These are phyloP conservation scores for Colletotrichum australisinense DNA, from an alignment of 2,329 filamentous ascomycete species.

Conservation along the genomic window DNA sequence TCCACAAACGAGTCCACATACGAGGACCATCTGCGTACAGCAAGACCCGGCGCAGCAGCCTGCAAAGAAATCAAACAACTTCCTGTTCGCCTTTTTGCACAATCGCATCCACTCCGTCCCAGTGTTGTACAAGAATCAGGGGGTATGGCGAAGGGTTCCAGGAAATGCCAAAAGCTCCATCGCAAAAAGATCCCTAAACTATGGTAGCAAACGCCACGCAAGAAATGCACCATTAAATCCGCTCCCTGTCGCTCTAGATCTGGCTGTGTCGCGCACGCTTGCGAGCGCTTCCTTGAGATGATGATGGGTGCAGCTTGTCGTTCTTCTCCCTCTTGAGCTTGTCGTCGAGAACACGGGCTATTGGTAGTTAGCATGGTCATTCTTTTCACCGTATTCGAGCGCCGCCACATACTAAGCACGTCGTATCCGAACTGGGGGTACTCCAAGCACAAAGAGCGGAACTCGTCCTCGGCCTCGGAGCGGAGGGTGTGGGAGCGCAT, in stretches of 20 bases:
- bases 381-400: constrained; percentile 30
- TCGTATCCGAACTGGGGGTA: constrained; percentile 94
- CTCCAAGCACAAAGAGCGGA: constrained; percentile 86
- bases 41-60: not conserved
- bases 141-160: not conserved
- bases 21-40: not conserved
- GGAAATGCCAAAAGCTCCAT: not conserved
- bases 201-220: not conserved
- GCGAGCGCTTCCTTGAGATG: constrained; percentile 58
- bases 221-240: not conserved
- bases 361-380: constrained; percentile 31
- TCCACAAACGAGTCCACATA: too few relatives aligned
- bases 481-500: constrained; percentile 82
- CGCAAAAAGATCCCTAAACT: not conserved
- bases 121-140: not conserved
- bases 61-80: not conserved
- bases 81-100: not conserved
- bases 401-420: constrained; percentile 75
- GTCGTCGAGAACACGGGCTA: constrained; percentile 73
- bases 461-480: constrained; percentile 87
- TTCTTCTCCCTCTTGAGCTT: constrained; percentile 73
- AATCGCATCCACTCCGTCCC: not conserved
- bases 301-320: constrained; percentile 66
- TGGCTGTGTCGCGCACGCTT: constrained; percentile 68
- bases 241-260: not conserved